Evolutionary conservation across 2,329 filamentous ascomycete genomes (phyloP), one percentile per base, ranked within the genome.

Genomic region (Fusarium sp.): DNA sequence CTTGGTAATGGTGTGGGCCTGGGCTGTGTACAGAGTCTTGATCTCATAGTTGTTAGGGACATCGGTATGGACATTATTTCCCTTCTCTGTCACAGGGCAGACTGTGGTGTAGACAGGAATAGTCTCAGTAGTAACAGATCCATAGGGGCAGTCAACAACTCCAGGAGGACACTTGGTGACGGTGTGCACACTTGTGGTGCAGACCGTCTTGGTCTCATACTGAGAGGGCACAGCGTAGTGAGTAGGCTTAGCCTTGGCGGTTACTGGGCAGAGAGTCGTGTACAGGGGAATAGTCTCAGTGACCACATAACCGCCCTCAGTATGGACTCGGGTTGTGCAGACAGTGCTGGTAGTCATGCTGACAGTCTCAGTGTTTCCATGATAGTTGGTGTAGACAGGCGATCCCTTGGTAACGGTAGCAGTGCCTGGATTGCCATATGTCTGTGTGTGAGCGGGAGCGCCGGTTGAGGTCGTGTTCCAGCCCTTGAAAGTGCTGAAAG

Each of bases 131-230:
- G 71, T 76, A 57, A 77, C 74, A 29, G 76, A 67, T 50, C 78
- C 76, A 57, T 76, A 76, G 31, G 77, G 77, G 76, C 86, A 88
- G 84, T 87, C 76, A 71, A 80, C 81, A 68, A 86, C 83, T 63
- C 79, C 81, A 42, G 85, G 80, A 56, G 80, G 82, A 78, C 86
- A 88, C 38, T 82, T 84, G 75, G 84, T 87, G 78, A 88, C 80
- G 75, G 85, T 87, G 68, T 84, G 80, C 68, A 84, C 80, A 73
- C 81, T 81, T 71, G 86, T 88, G 73, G 81, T 79, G 81, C 84
- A 87, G 78, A 87, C 79, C 72, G 85, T 82, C 70, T 69, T 75
- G 23, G 74, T 77, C 48, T 72, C 73, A 50, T 67, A 67, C 28
- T 66, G 60, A 49, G 65, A 56, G 12, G 59, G 24, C 15, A 33